phyloP scores from a whole-genome alignment of 208 protist species.

The Naegleria fowleri region DNA sequence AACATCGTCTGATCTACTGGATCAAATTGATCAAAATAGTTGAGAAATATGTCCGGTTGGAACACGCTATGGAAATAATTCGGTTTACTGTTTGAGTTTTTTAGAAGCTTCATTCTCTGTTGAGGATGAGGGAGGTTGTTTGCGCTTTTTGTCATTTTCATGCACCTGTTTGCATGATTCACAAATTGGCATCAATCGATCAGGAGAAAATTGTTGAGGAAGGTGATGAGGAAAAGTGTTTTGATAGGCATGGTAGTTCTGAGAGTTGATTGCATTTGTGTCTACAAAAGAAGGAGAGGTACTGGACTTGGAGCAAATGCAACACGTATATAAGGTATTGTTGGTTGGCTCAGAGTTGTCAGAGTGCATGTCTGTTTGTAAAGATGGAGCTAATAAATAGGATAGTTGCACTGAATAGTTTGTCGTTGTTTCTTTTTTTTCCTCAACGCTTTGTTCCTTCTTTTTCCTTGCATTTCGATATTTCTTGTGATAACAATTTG shows the following conservation, averaged over 20 bases:
- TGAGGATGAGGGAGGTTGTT: too few relatives aligned
- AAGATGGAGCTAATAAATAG: too few relatives aligned
- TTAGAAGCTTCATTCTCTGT: too few relatives aligned
- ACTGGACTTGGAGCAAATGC: neutral
- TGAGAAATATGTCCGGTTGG: too few relatives aligned
- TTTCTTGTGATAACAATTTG: neutral
- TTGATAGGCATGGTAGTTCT: neutral
- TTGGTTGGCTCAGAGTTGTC: neutral
- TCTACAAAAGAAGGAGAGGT: neutral
- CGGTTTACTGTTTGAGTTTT: too few relatives aligned
- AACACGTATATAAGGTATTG: too few relatives aligned
- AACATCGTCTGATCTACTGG: too few relatives aligned
- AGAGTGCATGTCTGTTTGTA: neutral
- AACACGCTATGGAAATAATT: too few relatives aligned
- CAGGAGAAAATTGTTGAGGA: neutral
- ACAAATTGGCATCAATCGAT: neutral
- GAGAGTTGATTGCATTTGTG: neutral
- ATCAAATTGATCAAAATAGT: too few relatives aligned
- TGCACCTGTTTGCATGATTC: neutral
- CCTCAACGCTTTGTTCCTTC: neutral
- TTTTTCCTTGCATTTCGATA: neutral
- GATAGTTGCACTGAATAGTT: neutral
- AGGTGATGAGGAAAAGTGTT: neutral
- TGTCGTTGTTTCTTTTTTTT: neutral
- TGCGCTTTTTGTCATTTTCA: too few relatives aligned